Base-by-base conservation (phyloP, 305 asterid genomes). In the Solanum hybrid region DNA sequence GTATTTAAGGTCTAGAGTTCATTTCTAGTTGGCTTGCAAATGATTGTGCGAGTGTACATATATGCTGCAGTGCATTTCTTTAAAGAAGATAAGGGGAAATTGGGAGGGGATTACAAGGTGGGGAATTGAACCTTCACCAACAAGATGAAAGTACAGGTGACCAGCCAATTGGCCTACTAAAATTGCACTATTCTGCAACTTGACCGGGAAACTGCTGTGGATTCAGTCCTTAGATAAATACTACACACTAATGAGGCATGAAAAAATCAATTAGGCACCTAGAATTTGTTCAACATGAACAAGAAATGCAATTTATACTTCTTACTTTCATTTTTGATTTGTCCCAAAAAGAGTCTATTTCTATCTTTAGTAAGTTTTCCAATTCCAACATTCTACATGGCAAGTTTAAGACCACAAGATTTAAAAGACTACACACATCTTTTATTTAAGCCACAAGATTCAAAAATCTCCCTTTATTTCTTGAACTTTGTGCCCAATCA, bases 401-500 rank as follows among this genome's bases (percentile, higher is more conserved):
- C 12, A 61, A 61, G 72, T 61, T 20, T 61, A 61, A 61, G 26
- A 61, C 12, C 0, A 20, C 0, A 61, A 20, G 12, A 61, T 20
- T 0, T 0, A 61, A 61, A 3, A 20, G 2, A 61, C 26, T 20
- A 20, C 4, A 0, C 0, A 15, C n/a, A 57, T 61, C 26, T 61
- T 61, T 61, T 17, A 3, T 61, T 3, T 17, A 61, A 61, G 26
- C 61, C 61, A 20, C 72, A 61, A 61, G 2, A 61, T 3, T 20
- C 72, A 61, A 0, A 61, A 61, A 2, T 61, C 0, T 20, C 72
- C 72, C 4, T 61, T 20, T 20, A 61, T 61, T 61, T 61, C 72
- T 61, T 61, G 0, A 61, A 61, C 72, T 61, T 20, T 61, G 5
- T 0, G 2, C 11, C 26, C 0, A 7, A 0, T 20, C 0, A 61